Base-by-base conservation (phyloP, 768 basidiomycete genomes). In the Gautieria morchelliformis region DNA sequence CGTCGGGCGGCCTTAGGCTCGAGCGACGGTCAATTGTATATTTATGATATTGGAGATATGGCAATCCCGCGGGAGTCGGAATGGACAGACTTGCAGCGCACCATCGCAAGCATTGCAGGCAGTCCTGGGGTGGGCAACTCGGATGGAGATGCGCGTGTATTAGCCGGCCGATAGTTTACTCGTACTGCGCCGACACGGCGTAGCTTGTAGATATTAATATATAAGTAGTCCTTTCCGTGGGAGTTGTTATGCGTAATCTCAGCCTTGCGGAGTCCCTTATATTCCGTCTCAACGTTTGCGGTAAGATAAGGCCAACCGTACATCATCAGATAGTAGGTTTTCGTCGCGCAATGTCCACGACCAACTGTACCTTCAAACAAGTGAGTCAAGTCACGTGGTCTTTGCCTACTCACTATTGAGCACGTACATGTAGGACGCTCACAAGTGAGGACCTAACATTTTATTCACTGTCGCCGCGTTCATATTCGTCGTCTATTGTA, bases 31-130 rank as follows among this genome's bases (percentile, higher is more conserved):
- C 83, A 80, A 61, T 71, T 99, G 59, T 95, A 96, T 70, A 79
- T 99, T 37, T 98, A 95, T 67, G 95, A 97, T 67, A 83, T 98
- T 60, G 92, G 93, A 11, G 93, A 97, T 65, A 83, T 89, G 78
- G 87, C 83, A 0, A 76, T 89, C 22, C 90, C 94, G 1, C 74
- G 90, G 58, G 95, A 98, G 70, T 78, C 82, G 5, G 95, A 98
- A 70, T 98, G 95, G 95, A 80, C 83, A 3, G 92, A 96, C 61
- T 70, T 97, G 76, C 91, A 95, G 69, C 88, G 87, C 75, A 89
- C 85, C 9, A 67, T 97, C 10, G 79, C 86, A 19, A 85, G 85
- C 1, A 78, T 94, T 61, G 64, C 64, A 19, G 78, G 79, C 17
- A 42, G 33, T 19, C 40, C 52, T 30, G 48, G 48, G 27, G 56